Base-by-base conservation (phyloP, 2,329 filamentous ascomycete genomes). In the Leptodontidium sp. region DNA sequence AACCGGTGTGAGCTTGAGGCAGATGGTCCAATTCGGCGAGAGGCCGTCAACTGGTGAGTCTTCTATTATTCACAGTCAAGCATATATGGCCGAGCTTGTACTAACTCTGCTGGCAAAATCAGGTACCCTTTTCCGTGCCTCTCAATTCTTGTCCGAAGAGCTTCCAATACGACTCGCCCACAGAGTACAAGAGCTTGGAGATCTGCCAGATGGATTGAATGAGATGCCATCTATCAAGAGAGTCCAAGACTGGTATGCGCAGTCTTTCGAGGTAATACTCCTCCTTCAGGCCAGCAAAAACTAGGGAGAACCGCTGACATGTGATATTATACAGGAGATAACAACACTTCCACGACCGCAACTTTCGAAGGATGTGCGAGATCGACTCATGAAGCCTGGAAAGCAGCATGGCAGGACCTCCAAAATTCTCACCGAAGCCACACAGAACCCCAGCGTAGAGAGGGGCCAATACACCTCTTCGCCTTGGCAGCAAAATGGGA, bases 11-110 rank as follows among this genome's bases (percentile, higher is more conserved):
- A 98, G 94, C 80, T 86, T 99, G 82, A 89, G 96, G 80, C 96
- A 99, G 86, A 99, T 99, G 96, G 95, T 98, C 68, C 95, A 98
- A 81, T 98, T 98, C 81, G 95, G 95, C 79, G 94, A 97, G 84
- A 93, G 90, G 80, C 94, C 95, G 64, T 98, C 94, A 17, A 93
- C 90, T 76, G 93, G 93, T 96, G 84, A 77, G 87, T 81, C 67
- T 53, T 35, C 21, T 35, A 53, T 11, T 9, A 11, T 40, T 40
- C 4, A 24, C 21, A 40, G 7, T 38, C 2, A 40, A 24, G 17
- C n/a, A 58, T 21, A 43, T 26, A 35, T 45, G 6, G 26, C 5
- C 35, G 8, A 62, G 49, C 32, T 55, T 64, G 32, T 52, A 45
- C n/a, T 70, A 53, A 70, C 38, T 66, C 50, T 67, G 69, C 52